phyloP scores from a whole-genome alignment of 2,329 filamentous ascomycete species.

The Lomentospora prolificans region DNA sequence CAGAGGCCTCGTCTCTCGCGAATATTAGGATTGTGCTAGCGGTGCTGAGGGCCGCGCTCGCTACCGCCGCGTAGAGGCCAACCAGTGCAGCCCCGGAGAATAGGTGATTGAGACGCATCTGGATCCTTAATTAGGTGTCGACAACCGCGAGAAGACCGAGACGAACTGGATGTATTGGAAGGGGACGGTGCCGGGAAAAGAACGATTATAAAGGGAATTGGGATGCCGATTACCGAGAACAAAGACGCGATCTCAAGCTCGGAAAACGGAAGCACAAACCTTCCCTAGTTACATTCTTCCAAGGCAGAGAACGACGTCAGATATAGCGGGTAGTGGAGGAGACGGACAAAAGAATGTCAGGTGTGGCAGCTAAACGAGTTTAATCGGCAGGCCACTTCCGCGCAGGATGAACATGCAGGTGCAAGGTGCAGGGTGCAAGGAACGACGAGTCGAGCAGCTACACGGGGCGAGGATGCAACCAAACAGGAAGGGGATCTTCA shows the following conservation, averaged over 20 bases:
- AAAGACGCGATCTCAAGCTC: neutral
- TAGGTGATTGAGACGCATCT: neutral
- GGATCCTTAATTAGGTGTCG: neutral
- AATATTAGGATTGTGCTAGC: slow-evolving; percentile 45
- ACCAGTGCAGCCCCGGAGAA: neutral
- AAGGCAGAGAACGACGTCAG: neutral
- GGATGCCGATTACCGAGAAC: neutral
- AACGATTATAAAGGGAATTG: too few relatives aligned
- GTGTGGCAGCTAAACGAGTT: neutral
- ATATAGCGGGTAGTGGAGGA: neutral
- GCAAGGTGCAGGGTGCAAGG: neutral
- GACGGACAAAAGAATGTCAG: neutral
- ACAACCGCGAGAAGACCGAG: neutral
- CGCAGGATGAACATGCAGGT: neutral
- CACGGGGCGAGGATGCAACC: neutral
- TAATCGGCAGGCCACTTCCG: neutral
- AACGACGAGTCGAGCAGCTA: neutral
- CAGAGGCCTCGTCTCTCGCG: slow-evolving; percentile 38
- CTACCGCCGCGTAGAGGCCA: neutral
- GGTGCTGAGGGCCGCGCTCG: slow-evolving; percentile 13
- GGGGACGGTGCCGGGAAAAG: neutral
- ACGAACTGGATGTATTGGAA: neutral
- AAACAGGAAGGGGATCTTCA: neutral
- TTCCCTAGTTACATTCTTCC: neutral
- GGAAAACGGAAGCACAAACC: neutral